Evolutionary conservation across 768 basidiomycete genomes (phyloP), one percentile per base, ranked within the genome.

Genomic region (Mycena kentingensis): DNA sequence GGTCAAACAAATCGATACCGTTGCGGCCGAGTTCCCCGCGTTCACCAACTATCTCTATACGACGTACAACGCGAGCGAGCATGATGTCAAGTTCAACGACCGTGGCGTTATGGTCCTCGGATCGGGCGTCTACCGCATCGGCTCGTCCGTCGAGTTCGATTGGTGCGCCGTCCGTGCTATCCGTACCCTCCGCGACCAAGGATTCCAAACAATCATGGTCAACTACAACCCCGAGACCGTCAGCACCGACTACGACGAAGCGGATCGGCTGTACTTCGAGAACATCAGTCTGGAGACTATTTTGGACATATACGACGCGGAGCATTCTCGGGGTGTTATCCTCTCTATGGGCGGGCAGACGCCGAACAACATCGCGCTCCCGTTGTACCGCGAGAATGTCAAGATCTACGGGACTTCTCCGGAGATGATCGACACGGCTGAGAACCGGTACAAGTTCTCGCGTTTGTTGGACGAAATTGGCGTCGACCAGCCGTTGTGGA

Each of bases 221-320:
- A 98, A 99, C 75, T 98, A 98, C 73, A 98, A 99, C 70, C 97
- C 96, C 13, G 96, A 98, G 75, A 99, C 97, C 1, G 97, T 99
- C 69, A 93, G 90, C 65, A 98, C 97, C 26, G 96, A 98, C 70
- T 98, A 98, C 72, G 97, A 98, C 72, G 96, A 98, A 66, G 96
- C 96, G 22, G 96, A 99, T 67, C 84, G 95, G 25, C 80, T 99
- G 22, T 99, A 98, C 78, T 99, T 99, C 69, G 96, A 99, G 74
- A 98, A 95, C 68, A 98, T 99, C 77, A 88, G 88, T 60, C 73
- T 98, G 64, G 96, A 99, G 74, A 88, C 93, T 2, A 93, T 99
- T 54, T 78, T 99, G 34, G 96, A 99, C 67, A 95, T 99, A 63
- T 98, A 98, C 69, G 95, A 99, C 62, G 75, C 81, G 8, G 96